Evolutionary conservation across 176 grass and related monocot species (phyloP).

Genomic region (Luzula sylvatica): DNA sequence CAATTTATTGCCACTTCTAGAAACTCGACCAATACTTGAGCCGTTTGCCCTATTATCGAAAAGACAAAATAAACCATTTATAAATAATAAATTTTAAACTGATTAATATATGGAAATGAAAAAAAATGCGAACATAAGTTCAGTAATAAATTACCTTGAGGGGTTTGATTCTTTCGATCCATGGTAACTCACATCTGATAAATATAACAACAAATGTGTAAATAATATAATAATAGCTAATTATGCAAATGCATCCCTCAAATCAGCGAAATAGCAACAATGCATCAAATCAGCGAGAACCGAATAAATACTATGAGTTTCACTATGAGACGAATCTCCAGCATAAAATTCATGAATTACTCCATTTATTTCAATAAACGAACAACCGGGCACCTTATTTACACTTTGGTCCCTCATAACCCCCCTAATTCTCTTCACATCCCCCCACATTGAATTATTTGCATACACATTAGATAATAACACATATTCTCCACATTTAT

Average conservation of each 20-base stretch:
- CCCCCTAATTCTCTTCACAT: slow-evolving; percentile 56
- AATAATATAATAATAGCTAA: slow-evolving; percentile 8
- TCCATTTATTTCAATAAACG: slow-evolving; percentile 78
- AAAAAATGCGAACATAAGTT: slow-evolving; percentile 11
- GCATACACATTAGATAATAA: slow-evolving; percentile 94
- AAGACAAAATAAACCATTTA: slow-evolving; percentile 2
- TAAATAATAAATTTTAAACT: not conserved
- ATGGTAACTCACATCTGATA: slow-evolving; percentile 20
- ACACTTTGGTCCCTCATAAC: slow-evolving; percentile 29
- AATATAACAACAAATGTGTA: slow-evolving; percentile 17
- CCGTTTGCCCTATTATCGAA: slow-evolving; percentile 48
- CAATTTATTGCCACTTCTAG: slow-evolving; percentile 86
- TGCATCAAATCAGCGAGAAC: slow-evolving; percentile 36
- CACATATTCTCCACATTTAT: slow-evolving; percentile 39
- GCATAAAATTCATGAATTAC: slow-evolving; percentile 63
- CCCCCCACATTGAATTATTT: slow-evolving; percentile 57
- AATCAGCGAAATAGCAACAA: slow-evolving; percentile 13
- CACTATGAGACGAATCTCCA: slow-evolving; percentile 48
- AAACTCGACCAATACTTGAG: slow-evolving; percentile 71
- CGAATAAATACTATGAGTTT: slow-evolving; percentile 43
- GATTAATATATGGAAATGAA: too few relatives aligned
- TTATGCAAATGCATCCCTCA: slow-evolving; percentile 15
- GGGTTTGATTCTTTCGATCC: slow-evolving; percentile 67
- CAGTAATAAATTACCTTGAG: slow-evolving; percentile 45
- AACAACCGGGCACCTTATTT: slow-evolving; percentile 68